Base-by-base conservation (phyloP, 2,329 filamentous ascomycete genomes). In the Myriosclerotinia duriaeana region DNA sequence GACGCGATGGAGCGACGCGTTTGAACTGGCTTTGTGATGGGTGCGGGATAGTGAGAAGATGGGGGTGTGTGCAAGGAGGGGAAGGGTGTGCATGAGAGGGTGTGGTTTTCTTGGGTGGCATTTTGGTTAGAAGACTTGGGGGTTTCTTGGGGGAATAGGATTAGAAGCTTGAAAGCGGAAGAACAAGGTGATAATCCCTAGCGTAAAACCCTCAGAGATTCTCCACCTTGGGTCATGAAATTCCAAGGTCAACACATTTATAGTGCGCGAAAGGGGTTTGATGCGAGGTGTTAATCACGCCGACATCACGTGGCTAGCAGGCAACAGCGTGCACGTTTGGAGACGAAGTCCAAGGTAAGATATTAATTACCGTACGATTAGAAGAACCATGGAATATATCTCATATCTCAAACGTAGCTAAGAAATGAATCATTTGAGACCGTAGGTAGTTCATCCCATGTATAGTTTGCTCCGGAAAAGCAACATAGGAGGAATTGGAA, bases 1-100 rank as follows among this genome's bases (percentile, higher is more conserved):
- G 65, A 40, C 64, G 53, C 8, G 38, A 46, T 20, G 61, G 54
- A 34, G 64, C 34, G 5, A n/a, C n/a, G 5, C 63, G 53, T 8
- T 34, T 5, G 14, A 48, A 65, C 38, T 40, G 53, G 11, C 34
- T 1, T n/a, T 58, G 55, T 3, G 34, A 52, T 22, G 63, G 30
- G 14, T 59, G 63, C 2, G 63, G 42, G 11, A 34, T 50, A 42
- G 44, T 58, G 22, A 44, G 53, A 17, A 65, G 42, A n/a, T 40
- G 26, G 1, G 53, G 26, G 22, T 65, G 63, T 15, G 44, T 48
- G 12, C 63, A 65, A 34, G 30, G 30, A 34, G 30, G 4, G 30
- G 30, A 34, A 5, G 30, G 6, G 2, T 34, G 26, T 26, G 42
- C n/a, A 26, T 22, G 34, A 6, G 53, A 15, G 22, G 34, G 17